Evolutionary conservation across 2,329 filamentous ascomycete species (phyloP).

Genomic region (Fusarium nurragi): DNA sequence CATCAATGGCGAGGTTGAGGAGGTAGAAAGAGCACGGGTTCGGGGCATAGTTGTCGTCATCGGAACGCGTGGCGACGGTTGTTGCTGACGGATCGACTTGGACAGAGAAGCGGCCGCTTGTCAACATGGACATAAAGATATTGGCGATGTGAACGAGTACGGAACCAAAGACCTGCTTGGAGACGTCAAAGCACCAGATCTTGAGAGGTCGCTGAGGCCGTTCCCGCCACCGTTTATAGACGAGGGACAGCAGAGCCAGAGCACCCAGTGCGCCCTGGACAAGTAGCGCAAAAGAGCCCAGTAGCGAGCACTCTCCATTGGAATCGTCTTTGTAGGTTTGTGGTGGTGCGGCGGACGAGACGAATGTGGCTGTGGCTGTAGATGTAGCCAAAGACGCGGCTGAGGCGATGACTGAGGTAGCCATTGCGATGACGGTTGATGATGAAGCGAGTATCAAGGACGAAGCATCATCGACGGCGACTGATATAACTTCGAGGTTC

Average conservation of each 20-base stretch:
- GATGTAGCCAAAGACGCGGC: conserved; percentile 44
- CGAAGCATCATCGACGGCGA: conserved; percentile 37
- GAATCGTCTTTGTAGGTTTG: conserved; percentile 56
- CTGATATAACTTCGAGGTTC: conserved; percentile 28
- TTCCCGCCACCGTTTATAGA: conserved; percentile 94
- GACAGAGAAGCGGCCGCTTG: conserved; percentile 82
- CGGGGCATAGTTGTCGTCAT: conserved; percentile 69
- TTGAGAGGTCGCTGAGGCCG: conserved; percentile 90
- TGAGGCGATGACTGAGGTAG: conserved; percentile 45
- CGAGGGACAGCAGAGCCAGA: conserved; percentile 84
- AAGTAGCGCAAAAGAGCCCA: conserved; percentile 90
- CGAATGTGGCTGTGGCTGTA: conserved; percentile 34
- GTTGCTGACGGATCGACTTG: conserved; percentile 61
- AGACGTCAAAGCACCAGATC: conserved; percentile 98
- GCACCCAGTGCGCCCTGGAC: conserved; percentile 88
- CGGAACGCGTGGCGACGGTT: conserved; percentile 51
- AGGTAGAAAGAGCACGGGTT: conserved; percentile 98
- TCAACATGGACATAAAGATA: conserved; percentile 95
- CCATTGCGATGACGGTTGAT: conserved; percentile 41
- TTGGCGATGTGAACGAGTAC: conserved; percentile 92
- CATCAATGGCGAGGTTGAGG: conserved; percentile 93
- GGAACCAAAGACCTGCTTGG: conserved; percentile 96
- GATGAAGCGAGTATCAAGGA: conserved; percentile 34
- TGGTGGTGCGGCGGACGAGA: conserved; percentile 28
- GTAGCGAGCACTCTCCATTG: conserved; percentile 82